Evolutionary conservation across 1,284 basidiomycete genomes (phyloP).

Genomic region (Rhodotorula glutinis): DNA sequence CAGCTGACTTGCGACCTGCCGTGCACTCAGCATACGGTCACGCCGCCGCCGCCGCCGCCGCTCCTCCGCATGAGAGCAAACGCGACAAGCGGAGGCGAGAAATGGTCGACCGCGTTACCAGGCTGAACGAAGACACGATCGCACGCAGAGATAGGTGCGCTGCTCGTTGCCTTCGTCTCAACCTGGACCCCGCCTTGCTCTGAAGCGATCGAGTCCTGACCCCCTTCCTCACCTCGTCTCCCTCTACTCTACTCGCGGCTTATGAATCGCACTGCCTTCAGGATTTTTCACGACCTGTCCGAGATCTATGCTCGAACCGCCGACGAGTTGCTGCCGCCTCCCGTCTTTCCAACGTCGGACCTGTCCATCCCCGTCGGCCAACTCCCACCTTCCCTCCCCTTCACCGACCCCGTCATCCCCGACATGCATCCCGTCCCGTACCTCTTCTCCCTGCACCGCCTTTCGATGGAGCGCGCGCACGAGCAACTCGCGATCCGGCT

Average conservation of each 20-base stretch:
- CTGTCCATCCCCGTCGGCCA: constrained; percentile 35
- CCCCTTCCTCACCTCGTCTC: neutral
- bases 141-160: constrained; percentile 52
- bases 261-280: constrained; percentile 4
- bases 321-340: constrained; percentile 39
- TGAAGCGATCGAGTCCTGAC: neutral
- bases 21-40: constrained; percentile 1
- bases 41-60: neutral
- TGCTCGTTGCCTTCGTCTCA: too few relatives aligned
- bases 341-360: constrained; percentile 37
- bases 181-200: neutral
- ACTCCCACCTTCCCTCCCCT: constrained; percentile 38
- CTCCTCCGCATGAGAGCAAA: constrained; percentile 45
- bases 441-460: constrained; percentile 52
- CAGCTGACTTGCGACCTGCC: too few relatives aligned
- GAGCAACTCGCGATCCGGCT: constrained; percentile 50
- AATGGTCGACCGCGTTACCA: constrained; percentile 54
- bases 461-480: constrained; percentile 53
- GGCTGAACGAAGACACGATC: constrained; percentile 52
- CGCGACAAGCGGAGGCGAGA: constrained; percentile 54
- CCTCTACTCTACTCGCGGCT: neutral
- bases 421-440: constrained; percentile 52
- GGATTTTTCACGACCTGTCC: constrained; percentile 42
- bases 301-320: constrained; percentile 40
- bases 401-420: constrained; percentile 40